These are phyloP conservation scores for Plasmodium coatneyi DNA, from an alignment of 169 alveolate species.

Conservation along the genomic window DNA sequence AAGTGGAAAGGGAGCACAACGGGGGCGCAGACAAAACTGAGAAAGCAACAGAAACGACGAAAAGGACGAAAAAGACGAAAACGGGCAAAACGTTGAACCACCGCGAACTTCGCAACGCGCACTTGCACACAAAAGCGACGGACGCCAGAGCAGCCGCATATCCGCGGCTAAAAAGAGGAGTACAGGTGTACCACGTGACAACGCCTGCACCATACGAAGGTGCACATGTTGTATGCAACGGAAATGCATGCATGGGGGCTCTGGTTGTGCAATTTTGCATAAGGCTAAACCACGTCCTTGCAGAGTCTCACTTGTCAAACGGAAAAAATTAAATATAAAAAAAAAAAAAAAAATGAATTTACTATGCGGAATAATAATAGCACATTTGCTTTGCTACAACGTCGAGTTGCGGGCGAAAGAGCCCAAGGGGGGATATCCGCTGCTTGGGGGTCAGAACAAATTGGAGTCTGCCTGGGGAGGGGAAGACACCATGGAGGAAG, in stretches of 20 bases:
- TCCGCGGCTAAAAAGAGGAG: background rate
- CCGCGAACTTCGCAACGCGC: background rate
- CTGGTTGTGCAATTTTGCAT: background rate
- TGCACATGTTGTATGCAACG: background rate
- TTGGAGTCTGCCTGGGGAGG: slow-evolving; percentile 10
- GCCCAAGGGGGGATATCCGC: background rate
- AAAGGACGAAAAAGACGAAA: background rate
- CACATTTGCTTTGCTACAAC: slow-evolving; percentile 29
- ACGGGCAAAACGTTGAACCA: background rate
- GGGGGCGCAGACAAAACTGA: background rate
- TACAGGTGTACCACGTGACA: background rate
- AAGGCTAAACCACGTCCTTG: background rate
- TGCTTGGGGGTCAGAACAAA: background rate
- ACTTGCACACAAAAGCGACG: background rate
- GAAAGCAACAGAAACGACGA: background rate
- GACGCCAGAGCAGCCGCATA: background rate
- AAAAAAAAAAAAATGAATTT: slow-evolving; percentile 39
- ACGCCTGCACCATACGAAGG: background rate
- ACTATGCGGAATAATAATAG: slow-evolving; percentile 11
- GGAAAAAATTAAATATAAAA: background rate
- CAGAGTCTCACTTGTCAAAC: background rate
- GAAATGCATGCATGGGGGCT: background rate
- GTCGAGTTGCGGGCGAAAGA: slow-evolving; percentile 9
- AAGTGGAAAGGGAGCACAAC: background rate
- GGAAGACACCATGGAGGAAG: background rate